These are phyloP conservation scores for Chaetomium tenue DNA, from an alignment of 495 filamentous ascomycete genomes.

Conservation along the genomic window DNA sequence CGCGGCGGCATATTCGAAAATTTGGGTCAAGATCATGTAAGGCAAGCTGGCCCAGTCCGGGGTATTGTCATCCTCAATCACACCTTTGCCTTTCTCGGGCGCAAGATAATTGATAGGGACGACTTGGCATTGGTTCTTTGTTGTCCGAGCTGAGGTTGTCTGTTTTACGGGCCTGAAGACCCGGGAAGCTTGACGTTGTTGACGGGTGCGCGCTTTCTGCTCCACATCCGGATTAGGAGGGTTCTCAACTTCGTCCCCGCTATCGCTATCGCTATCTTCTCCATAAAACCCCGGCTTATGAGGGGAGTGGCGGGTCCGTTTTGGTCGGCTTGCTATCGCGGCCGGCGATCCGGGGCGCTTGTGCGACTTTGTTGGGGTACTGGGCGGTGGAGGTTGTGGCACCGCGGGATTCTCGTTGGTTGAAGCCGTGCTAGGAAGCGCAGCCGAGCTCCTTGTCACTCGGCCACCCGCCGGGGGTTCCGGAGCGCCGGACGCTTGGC, in stretches of 20 bases:
- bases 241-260: constrained; percentile 16
- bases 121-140: background rate
- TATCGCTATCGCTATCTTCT: constrained; percentile 23
- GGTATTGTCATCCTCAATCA: constrained; percentile 35
- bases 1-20: constrained; percentile 64
- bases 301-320: constrained; percentile 25
- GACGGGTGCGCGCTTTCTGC: constrained; percentile 6
- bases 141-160: background rate
- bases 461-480: constrained; percentile 21
- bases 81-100: background rate
- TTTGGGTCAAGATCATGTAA: constrained; percentile 65
- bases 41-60: constrained; percentile 70
- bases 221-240: constrained; percentile 15
- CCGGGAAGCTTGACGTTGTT: background rate
- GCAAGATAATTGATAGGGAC: background rate
- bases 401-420: background rate
- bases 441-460: constrained; percentile 29
- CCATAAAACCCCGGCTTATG: constrained; percentile 31
- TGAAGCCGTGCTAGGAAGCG: constrained; percentile 1
- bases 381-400: background rate
- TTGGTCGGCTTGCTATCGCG: constrained; percentile 10
- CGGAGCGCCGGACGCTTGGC: constrained; percentile 28
- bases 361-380: constrained; percentile 5
- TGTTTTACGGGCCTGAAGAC: constrained; percentile 1
- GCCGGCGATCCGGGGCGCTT: constrained; percentile 19